Conservation (phyloP, 148 eudicot species). For the Pharnaceum exiguum region DNA sequence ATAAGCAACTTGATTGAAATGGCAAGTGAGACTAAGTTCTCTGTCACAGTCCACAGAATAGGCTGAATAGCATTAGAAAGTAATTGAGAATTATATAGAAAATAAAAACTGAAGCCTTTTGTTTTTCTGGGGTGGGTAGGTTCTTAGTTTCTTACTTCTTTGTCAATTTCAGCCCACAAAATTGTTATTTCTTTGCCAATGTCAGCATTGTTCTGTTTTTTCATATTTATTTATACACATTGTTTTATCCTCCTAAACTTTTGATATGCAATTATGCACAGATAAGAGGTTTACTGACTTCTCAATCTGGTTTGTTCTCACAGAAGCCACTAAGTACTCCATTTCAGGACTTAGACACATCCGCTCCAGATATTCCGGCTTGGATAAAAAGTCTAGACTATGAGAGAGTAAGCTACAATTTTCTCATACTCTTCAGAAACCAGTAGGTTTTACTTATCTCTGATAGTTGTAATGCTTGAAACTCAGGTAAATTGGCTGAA, state of each 20-base stretch:
- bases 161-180: too few species aligned
- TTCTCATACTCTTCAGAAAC: background rate
- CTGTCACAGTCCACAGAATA: too few species aligned
- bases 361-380: slow-evolving; percentile 52
- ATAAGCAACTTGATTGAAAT: too few species aligned
- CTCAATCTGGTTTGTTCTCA: slow-evolving; percentile 1
- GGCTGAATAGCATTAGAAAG: too few species aligned
- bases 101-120: too few species aligned
- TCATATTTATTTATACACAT: background rate
- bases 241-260: background rate
- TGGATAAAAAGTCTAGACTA: slow-evolving; percentile 95
- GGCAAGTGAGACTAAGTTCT: too few species aligned
- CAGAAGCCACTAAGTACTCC: slow-evolving; percentile 58
- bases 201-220: too few species aligned
- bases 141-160: too few species aligned
- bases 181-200: too few species aligned
- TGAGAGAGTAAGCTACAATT: slow-evolving; percentile 58
- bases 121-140: too few species aligned
- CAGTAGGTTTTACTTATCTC: background rate
- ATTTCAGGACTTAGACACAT: slow-evolving; percentile 48
- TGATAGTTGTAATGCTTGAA: slow-evolving; percentile 6
- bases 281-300: slow-evolving; percentile 7
- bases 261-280: background rate
- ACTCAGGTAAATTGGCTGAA: slow-evolving; percentile 90
- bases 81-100: too few species aligned